Percentiles rank a stretch among this genome's conserved stretches.
Evolutionary conservation across 2,329 filamentous ascomycete genomes (phyloP).

Genomic region (Capronia americana): DNA sequence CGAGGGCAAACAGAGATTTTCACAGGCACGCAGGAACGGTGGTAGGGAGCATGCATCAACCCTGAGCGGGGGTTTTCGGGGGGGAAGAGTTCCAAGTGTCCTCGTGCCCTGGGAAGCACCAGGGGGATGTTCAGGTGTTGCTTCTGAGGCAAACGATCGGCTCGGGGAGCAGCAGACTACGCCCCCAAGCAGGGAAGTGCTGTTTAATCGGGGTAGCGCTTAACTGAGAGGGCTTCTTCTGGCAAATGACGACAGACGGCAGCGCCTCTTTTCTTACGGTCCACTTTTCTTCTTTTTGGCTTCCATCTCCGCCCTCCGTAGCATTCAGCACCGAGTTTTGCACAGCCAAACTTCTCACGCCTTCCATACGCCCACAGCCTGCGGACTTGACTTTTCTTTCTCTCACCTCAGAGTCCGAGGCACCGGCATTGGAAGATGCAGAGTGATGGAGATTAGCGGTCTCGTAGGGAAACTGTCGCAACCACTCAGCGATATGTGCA

Average conservation of each 20-base stretch:
- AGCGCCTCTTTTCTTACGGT: constrained; percentile 20
- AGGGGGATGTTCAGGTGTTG: constrained; percentile 2
- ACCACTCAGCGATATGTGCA: not conserved
- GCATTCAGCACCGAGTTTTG: constrained; percentile 16
- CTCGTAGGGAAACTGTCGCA: not conserved
- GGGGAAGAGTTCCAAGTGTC: not conserved
- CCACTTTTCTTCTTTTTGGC: constrained; percentile 15
- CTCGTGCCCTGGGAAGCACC: not conserved
- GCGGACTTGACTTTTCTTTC: constrained; percentile 11
- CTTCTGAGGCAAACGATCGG: constrained; percentile 18
- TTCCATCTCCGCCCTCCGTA: constrained; percentile 22
- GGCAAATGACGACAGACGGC: constrained; percentile 19
- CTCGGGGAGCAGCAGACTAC: not conserved
- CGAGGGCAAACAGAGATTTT: constrained; percentile 18
- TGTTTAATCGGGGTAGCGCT: not conserved
- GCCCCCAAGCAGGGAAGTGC: constrained; percentile 11
- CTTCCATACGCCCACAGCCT: not conserved
- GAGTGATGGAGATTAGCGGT: constrained; percentile 7
- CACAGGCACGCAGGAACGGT: constrained; percentile 17
- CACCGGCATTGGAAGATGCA: constrained; percentile 13
- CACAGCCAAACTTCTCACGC: constrained; percentile 5
- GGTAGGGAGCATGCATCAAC: constrained; percentile 6
- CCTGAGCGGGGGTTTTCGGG: constrained; percentile 6
- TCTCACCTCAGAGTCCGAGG: constrained; percentile 18
- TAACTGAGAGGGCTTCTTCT: not conserved